Conservation (phyloP, 108 stramenopile species). For the Pelagomonas calceolata region DNA sequence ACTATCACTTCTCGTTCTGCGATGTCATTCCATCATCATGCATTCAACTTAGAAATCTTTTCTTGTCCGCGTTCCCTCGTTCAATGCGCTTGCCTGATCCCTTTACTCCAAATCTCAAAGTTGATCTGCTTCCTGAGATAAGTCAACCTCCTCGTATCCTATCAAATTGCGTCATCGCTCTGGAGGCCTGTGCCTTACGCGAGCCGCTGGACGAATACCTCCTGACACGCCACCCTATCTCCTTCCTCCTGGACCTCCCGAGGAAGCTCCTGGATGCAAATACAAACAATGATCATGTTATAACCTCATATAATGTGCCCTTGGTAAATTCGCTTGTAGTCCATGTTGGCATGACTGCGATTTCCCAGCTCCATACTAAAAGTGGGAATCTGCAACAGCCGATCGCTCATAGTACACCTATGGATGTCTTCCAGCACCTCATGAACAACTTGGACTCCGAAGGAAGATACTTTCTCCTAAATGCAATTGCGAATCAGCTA, state of each 20-base stretch:
- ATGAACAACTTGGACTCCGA: slow-evolving; percentile 57
- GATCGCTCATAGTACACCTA: not conserved
- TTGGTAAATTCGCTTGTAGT: slow-evolving; percentile 86
- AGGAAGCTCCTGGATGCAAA: slow-evolving; percentile 45
- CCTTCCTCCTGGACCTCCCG: slow-evolving; percentile 65
- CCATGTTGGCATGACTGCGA: slow-evolving; percentile 81
- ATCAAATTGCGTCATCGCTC: slow-evolving; percentile 48
- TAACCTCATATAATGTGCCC: slow-evolving; percentile 58
- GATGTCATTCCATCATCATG: slow-evolving; percentile 92
- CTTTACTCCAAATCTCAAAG: slow-evolving; percentile 94
- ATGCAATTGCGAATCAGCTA: slow-evolving; percentile 97
- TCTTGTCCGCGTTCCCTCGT: slow-evolving; percentile 92
- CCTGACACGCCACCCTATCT: slow-evolving; percentile 62
- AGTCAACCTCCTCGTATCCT: slow-evolving; percentile 71
- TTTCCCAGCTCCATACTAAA: slow-evolving; percentile 42
- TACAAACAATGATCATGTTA: slow-evolving; percentile 4
- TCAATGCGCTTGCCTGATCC: slow-evolving; percentile 94
- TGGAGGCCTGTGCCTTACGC: slow-evolving; percentile 28
- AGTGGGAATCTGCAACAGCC: slow-evolving; percentile 1
- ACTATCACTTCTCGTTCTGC: slow-evolving; percentile 89
- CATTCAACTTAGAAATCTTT: slow-evolving; percentile 91
- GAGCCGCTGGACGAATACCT: slow-evolving; percentile 79
- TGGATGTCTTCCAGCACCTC: slow-evolving; percentile 7
- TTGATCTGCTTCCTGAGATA: slow-evolving; percentile 91
- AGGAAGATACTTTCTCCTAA: slow-evolving; percentile 86